These are phyloP conservation scores for Trichothecium roseum DNA, from an alignment of 2,329 filamentous ascomycete species.

Conservation along the genomic window DNA sequence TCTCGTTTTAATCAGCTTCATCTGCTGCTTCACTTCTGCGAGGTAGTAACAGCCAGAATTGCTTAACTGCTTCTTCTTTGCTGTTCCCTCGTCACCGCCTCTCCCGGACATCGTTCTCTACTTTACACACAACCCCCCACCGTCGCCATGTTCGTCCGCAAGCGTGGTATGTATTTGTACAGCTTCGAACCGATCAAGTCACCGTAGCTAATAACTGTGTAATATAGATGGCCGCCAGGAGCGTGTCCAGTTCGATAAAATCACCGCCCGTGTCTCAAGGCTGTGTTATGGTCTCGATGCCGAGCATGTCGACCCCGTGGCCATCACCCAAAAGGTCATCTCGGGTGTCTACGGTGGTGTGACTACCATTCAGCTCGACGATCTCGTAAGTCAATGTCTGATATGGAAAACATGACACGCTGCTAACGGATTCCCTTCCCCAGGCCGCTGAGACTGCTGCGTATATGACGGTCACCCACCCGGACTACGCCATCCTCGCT, in stretches of 20 bases:
- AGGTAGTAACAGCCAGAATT: conserved; percentile 2
- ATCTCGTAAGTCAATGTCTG: conserved; percentile 62
- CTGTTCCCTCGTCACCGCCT: conserved; percentile 10
- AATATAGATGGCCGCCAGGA: conserved; percentile 90
- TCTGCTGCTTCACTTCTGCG: not conserved
- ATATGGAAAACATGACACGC: no score
- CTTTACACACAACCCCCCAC: conserved; percentile 9
- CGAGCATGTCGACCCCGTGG: conserved; percentile 90
- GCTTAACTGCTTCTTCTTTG: conserved; percentile 9
- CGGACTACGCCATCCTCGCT: conserved; percentile 96
- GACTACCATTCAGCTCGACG: conserved; percentile 90
- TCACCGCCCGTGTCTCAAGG: conserved; percentile 94
- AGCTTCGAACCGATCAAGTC: not conserved
- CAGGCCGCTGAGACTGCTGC: conserved; percentile 97
- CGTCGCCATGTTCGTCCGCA: conserved; percentile 50
- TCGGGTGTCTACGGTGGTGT: conserved; percentile 98
- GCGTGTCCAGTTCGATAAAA: conserved; percentile 99
- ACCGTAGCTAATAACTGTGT: conserved; percentile 18
- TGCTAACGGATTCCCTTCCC: conserved; percentile 11
- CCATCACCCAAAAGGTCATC: conserved; percentile 99
- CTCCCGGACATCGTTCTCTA: conserved; percentile 10
- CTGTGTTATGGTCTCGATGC: conserved; percentile 95
- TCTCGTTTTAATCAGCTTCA: not conserved
- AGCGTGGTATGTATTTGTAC: conserved; percentile 41
- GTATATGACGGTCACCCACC: conserved; percentile 99